Evolutionary conservation across 2,329 filamentous ascomycete genomes (phyloP).

Genomic region (Colletotrichum sp.): DNA sequence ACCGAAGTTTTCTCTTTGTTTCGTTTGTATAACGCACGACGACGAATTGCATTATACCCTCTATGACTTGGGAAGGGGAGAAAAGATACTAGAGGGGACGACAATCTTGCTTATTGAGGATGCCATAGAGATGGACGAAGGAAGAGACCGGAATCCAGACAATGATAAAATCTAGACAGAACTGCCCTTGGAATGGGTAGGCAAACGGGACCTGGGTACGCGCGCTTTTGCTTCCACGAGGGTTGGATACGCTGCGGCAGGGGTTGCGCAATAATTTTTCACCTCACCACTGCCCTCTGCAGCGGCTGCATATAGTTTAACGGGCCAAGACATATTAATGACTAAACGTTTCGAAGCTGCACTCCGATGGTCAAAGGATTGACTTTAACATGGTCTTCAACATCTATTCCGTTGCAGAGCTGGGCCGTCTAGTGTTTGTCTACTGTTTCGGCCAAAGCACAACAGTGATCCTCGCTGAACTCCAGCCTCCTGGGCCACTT

Average conservation of each 20-base stretch:
- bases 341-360: neutral
- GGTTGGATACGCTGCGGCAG: slow-evolving; percentile 8
- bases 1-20: slow-evolving; percentile 17
- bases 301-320: slow-evolving; percentile 7
- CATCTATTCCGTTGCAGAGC: neutral
- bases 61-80: slow-evolving; percentile 9
- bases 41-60: slow-evolving; percentile 21
- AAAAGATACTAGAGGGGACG: neutral
- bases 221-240: neutral
- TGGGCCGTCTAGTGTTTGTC: neutral
- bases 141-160: neutral
- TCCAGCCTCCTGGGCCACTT: neutral
- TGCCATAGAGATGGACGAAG: neutral
- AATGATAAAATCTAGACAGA: slow-evolving; percentile 18
- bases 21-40: slow-evolving; percentile 19
- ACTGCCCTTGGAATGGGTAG: neutral
- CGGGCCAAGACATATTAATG: slow-evolving; percentile 11
- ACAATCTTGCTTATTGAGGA: neutral
- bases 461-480: neutral
- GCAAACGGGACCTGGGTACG: neutral
- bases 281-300: neutral
- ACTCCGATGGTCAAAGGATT: neutral
- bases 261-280: slow-evolving; percentile 10
- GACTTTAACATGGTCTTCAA: neutral
- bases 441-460: neutral